Conservation (phyloP, 805 yeast genomes). For the Metschnikowia vanudenii region DNA sequence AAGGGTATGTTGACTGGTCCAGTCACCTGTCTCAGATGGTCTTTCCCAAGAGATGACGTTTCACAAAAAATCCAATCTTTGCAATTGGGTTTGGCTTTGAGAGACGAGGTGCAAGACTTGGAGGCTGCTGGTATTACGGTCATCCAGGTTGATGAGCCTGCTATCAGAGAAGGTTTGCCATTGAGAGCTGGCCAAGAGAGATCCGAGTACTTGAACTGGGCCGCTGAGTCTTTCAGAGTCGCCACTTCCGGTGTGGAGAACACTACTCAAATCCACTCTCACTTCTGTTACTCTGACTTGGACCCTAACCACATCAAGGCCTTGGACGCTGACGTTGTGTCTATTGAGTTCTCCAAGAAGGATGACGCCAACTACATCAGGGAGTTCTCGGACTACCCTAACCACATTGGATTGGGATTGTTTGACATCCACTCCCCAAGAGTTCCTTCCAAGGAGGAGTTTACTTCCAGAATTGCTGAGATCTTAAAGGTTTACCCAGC, state of each 20-base stretch:
- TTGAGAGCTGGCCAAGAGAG: constrained; percentile 97
- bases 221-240: constrained; percentile 99
- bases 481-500: constrained; percentile 97
- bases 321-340: constrained; percentile 98
- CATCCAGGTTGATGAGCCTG: constrained; percentile 99
- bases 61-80: constrained; percentile 90
- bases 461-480: constrained; percentile 87
- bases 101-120: constrained; percentile 98
- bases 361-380: constrained; percentile 97
- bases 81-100: constrained; percentile 95
- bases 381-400: constrained; percentile 97
- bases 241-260: constrained; percentile 97
- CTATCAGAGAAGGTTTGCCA: constrained; percentile 99
- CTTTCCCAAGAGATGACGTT: constrained; percentile 99
- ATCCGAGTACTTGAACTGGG: constrained; percentile 95
- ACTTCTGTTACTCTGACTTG: constrained; percentile 99
- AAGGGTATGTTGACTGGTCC: constrained; percentile 99
- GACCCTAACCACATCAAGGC: constrained; percentile 99
- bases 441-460: constrained; percentile 97
- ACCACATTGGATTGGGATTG: constrained; percentile 99
- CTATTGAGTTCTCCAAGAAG: constrained; percentile 99
- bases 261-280: constrained; percentile 97
- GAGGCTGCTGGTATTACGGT: constrained; percentile 98
- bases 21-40: constrained; percentile 99
- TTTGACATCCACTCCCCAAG: constrained; percentile 99